Evolutionary conservation across 495 filamentous ascomycete genomes (phyloP).

Genomic region (Poronia punctata): DNA sequence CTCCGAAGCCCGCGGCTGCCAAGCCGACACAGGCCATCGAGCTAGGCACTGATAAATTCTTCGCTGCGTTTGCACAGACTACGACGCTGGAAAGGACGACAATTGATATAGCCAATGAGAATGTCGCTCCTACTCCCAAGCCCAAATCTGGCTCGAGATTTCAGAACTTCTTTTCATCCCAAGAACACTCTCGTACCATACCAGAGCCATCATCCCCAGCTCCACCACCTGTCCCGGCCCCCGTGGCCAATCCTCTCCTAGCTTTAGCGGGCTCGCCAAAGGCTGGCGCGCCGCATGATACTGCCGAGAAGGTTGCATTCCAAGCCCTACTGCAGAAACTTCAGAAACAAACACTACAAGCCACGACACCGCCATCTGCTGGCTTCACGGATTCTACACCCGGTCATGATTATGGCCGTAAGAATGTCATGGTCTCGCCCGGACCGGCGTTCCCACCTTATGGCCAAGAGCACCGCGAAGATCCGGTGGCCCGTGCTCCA

Average conservation of each 20-base stretch:
- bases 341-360: slow-evolving; percentile 29
- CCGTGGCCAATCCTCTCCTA: slow-evolving; percentile 22
- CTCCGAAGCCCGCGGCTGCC: slow-evolving; percentile 29
- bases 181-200: slow-evolving; percentile 51
- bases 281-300: slow-evolving; percentile 33
- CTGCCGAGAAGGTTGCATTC: slow-evolving; percentile 84
- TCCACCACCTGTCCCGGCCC: slow-evolving; percentile 14
- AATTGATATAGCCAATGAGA: slow-evolving; percentile 34
- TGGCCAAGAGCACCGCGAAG: slow-evolving; percentile 34
- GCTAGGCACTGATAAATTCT: slow-evolving; percentile 70
- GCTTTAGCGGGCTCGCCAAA: slow-evolving; percentile 18
- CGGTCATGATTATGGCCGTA: slow-evolving; percentile 17
- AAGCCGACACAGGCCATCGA: slow-evolving; percentile 54
- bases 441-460: slow-evolving; percentile 39
- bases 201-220: slow-evolving; percentile 43
- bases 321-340: slow-evolving; percentile 83
- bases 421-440: slow-evolving; percentile 31
- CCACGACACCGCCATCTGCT: slow-evolving; percentile 15
- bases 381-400: slow-evolving; percentile 27
- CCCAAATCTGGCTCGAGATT: slow-evolving; percentile 64
- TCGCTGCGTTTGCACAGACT: slow-evolving; percentile 55
- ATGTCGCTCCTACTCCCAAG: slow-evolving; percentile 26
- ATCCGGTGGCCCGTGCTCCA: slow-evolving; percentile 23
- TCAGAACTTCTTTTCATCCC: slow-evolving; percentile 69
- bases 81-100: slow-evolving; percentile 27